A percentile compares a stretch with the other conserved stretches of the same genome.
phyloP scores from a whole-genome alignment of 1,284 basidiomycete genomes.

The Leccinum pachyderme region DNA sequence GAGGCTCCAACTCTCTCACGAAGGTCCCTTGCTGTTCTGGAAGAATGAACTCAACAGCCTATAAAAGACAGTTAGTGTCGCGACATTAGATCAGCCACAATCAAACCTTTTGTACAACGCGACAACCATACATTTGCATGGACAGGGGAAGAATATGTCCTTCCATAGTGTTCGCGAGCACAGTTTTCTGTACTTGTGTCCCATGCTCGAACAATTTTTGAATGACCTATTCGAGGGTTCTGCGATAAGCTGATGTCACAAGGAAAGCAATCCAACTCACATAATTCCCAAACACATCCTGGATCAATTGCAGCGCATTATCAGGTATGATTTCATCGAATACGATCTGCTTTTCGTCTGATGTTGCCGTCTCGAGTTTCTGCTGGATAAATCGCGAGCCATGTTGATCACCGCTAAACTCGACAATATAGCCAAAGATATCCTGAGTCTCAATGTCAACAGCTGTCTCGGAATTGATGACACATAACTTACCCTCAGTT shows the following conservation, averaged over 20 bases:
- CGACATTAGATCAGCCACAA: slow-evolving; percentile 1
- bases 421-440: slow-evolving; percentile 83
- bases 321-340: slow-evolving; percentile 89
- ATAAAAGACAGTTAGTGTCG: slow-evolving; percentile 9
- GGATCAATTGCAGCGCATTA: slow-evolving; percentile 77
- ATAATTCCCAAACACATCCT: slow-evolving; percentile 98
- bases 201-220: slow-evolving; percentile 96
- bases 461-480: not conserved
- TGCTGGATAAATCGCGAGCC: slow-evolving; percentile 90
- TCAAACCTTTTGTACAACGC: slow-evolving; percentile 81
- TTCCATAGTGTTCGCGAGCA: slow-evolving; percentile 76
- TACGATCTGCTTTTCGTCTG: slow-evolving; percentile 78
- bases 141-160: slow-evolving; percentile 78
- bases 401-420: slow-evolving; percentile 94
- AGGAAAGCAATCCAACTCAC: slow-evolving; percentile 40
- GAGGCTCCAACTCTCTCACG: slow-evolving; percentile 78
- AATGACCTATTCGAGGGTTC: slow-evolving; percentile 59
- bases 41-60: slow-evolving; percentile 85
- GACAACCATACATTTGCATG: slow-evolving; percentile 94
- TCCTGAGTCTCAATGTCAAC: slow-evolving; percentile 51
- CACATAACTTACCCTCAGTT: slow-evolving; percentile 58
- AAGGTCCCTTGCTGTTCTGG: slow-evolving; percentile 76
- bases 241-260: slow-evolving; percentile 11
- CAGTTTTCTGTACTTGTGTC: slow-evolving; percentile 70
- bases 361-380: slow-evolving; percentile 73